Percentiles rank a stretch among this genome's conserved stretches.
Conservation (phyloP, 1,284 basidiomycete species). For the Apiotrichum montevideense region DNA sequence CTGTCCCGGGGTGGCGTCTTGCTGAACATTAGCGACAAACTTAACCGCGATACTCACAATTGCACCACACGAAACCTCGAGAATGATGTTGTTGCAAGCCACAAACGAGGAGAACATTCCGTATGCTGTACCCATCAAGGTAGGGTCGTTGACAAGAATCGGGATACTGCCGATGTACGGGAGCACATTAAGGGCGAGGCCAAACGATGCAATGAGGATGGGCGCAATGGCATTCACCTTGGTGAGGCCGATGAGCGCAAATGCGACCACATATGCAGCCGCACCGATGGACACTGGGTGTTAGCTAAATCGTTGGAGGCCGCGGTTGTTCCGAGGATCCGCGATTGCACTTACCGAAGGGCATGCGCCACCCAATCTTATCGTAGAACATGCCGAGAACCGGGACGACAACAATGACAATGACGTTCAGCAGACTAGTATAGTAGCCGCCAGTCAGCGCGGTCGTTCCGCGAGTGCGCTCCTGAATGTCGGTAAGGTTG, state of each 20-base stretch:
- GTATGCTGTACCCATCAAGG: conserved; percentile 41
- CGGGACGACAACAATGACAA: conserved; percentile 43
- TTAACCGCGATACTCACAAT: conserved; percentile 15
- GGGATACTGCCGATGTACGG: conserved; percentile 42
- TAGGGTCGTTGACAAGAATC: conserved; percentile 38
- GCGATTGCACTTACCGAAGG: conserved; percentile 7
- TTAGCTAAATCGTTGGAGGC: no score
- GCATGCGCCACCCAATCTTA: conserved; percentile 23
- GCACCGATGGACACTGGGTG: conserved; percentile 19
- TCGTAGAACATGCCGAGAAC: conserved; percentile 29
- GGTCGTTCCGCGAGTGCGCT: conserved; percentile 37
- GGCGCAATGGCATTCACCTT: conserved; percentile 38
- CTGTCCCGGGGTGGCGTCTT: conserved; percentile 31
- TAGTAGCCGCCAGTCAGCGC: conserved; percentile 41
- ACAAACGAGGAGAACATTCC: conserved; percentile 32
- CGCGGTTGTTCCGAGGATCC: no score
- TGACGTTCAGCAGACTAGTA: conserved; percentile 33
- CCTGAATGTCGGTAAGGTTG: conserved; percentile 41
- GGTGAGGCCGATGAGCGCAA: conserved; percentile 38
- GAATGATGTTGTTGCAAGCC: conserved; percentile 25
- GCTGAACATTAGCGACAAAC: conserved; percentile 10
- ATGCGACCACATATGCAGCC: conserved; percentile 38
- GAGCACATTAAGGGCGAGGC: conserved; percentile 35
- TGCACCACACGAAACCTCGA: conserved; percentile 38
- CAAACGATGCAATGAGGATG: conserved; percentile 37